phyloP scores from a whole-genome alignment of 2,329 filamentous ascomycete species.

The Cladosporium sp. region DNA sequence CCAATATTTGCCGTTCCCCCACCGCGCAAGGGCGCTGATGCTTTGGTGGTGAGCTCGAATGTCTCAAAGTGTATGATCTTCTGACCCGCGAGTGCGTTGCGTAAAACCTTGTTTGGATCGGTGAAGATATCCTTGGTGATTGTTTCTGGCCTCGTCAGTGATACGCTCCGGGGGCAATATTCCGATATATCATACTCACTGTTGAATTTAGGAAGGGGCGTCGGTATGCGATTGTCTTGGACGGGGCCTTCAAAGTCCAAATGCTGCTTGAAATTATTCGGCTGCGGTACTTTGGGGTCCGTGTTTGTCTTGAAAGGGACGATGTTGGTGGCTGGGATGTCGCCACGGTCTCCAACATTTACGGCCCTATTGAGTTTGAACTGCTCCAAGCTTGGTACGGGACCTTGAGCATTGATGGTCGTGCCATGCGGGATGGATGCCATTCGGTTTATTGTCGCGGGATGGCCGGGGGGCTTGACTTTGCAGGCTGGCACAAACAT shows the following conservation, averaged over 20 bases:
- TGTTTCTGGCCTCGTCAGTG: neutral
- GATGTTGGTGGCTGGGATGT: neutral
- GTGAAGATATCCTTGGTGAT: slow-evolving; percentile 21
- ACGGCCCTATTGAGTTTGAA: neutral
- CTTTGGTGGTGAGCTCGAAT: slow-evolving; percentile 29
- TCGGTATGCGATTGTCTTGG: no score
- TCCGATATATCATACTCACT: no score
- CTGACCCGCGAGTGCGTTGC: slow-evolving; percentile 28
- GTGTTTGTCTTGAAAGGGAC: neutral
- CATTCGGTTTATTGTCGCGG: slow-evolving; percentile 34
- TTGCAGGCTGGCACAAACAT: slow-evolving; percentile 33
- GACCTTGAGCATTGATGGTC: slow-evolving; percentile 39
- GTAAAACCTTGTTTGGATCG: slow-evolving; percentile 29
- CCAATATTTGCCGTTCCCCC: slow-evolving; percentile 32
- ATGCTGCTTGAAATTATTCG: no score
- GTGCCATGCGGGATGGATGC: slow-evolving; percentile 42
- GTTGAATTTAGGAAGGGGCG: no score
- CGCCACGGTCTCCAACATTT: neutral
- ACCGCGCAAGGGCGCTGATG: slow-evolving; percentile 16
- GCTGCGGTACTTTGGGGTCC: no score
- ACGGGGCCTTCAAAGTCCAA: no score
- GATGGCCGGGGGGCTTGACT: slow-evolving; percentile 19
- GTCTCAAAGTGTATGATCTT: slow-evolving; percentile 21
- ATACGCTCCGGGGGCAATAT: no score
- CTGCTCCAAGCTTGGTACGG: slow-evolving; percentile 13